Conservation (phyloP, 2,329 filamentous ascomycete species). For the Phyllosticta capitalensis region DNA sequence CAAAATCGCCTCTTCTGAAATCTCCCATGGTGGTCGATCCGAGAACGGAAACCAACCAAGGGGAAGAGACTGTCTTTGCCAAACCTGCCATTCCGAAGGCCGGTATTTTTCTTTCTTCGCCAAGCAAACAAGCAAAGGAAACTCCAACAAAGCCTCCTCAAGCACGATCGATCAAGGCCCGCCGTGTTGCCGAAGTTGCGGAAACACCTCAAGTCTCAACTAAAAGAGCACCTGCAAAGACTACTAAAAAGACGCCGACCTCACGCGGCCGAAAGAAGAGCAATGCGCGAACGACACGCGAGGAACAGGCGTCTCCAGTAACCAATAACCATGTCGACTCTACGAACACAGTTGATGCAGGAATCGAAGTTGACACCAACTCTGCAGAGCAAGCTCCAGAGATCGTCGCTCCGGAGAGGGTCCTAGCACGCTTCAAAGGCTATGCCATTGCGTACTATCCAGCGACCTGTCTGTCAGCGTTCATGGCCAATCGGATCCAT, state of each 20-base stretch:
- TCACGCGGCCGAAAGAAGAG: not conserved
- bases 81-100: slow-evolving; percentile 20
- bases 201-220: not conserved
- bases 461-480: slow-evolving; percentile 45
- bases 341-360: not conserved
- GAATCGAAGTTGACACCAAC: not conserved
- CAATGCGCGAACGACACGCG: not conserved
- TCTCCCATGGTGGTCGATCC: not conserved
- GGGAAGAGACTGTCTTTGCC: slow-evolving; percentile 9
- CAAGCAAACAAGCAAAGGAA: slow-evolving; percentile 12
- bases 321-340: not conserved
- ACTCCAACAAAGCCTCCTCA: slow-evolving; percentile 17
- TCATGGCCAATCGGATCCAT: slow-evolving; percentile 28
- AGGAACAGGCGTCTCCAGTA: not conserved
- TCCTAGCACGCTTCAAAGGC: slow-evolving; percentile 50
- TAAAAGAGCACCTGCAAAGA: not conserved
- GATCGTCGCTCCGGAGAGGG: slow-evolving; percentile 39
- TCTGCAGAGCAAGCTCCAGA: slow-evolving; percentile 9
- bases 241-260: not conserved
- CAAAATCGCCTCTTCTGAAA: not conserved
- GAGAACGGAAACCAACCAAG: not conserved
- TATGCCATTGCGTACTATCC: slow-evolving; percentile 49
- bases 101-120: slow-evolving; percentile 9
- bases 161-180: not conserved
- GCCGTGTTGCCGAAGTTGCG: not conserved